phyloP scores from a whole-genome alignment of 768 basidiomycete species.

The Infundibulicybe gibba region DNA sequence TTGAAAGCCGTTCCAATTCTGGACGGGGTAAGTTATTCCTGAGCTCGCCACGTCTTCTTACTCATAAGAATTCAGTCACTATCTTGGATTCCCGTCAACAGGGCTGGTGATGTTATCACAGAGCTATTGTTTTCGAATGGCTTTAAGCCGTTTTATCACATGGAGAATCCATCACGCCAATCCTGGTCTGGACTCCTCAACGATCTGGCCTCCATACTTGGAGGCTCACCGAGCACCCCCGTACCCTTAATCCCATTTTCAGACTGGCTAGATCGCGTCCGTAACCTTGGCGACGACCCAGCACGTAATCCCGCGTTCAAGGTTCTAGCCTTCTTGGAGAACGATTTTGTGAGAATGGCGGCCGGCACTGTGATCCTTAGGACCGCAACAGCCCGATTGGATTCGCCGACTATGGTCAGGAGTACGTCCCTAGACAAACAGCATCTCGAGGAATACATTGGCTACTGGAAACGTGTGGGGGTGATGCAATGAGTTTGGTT shows the following conservation, averaged over 20 bases:
- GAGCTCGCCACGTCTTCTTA: neutral
- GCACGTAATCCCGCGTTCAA: constrained; percentile 21
- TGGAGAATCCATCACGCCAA: constrained; percentile 33
- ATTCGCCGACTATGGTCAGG: constrained; percentile 24
- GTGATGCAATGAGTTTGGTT: constrained; percentile 9
- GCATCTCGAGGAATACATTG: constrained; percentile 25
- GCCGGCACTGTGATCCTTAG: constrained; percentile 24
- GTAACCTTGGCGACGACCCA: constrained; percentile 20
- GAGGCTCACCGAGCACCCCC: constrained; percentile 5
- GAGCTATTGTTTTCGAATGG: constrained; percentile 27
- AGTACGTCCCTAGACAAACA: constrained; percentile 23
- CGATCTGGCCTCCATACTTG: constrained; percentile 19
- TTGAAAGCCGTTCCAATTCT: constrained; percentile 23
- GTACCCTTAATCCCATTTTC: constrained; percentile 20
- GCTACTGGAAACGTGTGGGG: constrained; percentile 25
- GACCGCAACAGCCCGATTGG: constrained; percentile 19
- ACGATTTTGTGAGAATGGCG: constrained; percentile 27
- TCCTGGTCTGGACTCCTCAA: constrained; percentile 26
- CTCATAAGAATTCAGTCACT: constrained; percentile 17
- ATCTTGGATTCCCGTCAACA: constrained; percentile 33
- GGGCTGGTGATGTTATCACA: constrained; percentile 21
- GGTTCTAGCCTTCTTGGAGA: constrained; percentile 26
- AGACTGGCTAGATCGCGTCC: constrained; percentile 24
- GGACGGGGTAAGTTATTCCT: constrained; percentile 20
- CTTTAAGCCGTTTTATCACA: constrained; percentile 26